Evolutionary conservation across 129 eudicot species (phyloP).

Genomic region (Calendula officinalis): DNA sequence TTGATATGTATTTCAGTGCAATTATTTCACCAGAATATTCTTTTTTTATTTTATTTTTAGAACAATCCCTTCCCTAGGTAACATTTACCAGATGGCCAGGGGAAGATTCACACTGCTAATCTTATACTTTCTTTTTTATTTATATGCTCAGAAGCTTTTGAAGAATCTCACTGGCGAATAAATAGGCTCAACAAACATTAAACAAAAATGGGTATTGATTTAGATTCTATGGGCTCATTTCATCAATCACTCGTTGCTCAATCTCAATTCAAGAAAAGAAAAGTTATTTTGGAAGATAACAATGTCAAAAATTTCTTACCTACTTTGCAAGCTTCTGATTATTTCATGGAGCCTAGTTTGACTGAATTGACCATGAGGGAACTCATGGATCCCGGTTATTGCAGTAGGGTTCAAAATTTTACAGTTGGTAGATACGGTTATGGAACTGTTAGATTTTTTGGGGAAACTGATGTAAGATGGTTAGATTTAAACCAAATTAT

Average conservation of each 20-base stretch:
- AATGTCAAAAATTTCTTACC: constrained; percentile 46
- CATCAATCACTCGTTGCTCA: constrained; percentile 22
- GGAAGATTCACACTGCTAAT: background rate
- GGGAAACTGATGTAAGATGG: constrained; percentile 86
- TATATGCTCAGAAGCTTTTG: constrained; percentile 28
- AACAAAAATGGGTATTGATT: constrained; percentile 43
- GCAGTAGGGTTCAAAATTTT: constrained; percentile 59
- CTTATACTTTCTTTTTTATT: constrained; percentile 16
- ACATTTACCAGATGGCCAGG: no score
- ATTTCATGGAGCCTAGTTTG: constrained; percentile 69
- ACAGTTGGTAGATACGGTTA: constrained; percentile 80
- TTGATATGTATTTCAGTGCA: no score
- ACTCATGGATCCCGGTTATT: constrained; percentile 60
- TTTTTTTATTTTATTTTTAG: background rate
- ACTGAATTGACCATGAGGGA: constrained; percentile 56
- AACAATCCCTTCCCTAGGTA: no score
- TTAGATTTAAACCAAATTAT: constrained; percentile 68
- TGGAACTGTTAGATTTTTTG: constrained; percentile 64
- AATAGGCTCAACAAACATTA: constrained; percentile 7
- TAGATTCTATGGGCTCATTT: constrained; percentile 29
- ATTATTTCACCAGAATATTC: no score
- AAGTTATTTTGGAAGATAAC: constrained; percentile 36
- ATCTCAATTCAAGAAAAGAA: constrained; percentile 62
- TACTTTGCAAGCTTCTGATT: constrained; percentile 56
- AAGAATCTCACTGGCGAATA: constrained; percentile 24